Conservation (phyloP, 2,329 filamentous ascomycete species). For the Nemania sp. region DNA sequence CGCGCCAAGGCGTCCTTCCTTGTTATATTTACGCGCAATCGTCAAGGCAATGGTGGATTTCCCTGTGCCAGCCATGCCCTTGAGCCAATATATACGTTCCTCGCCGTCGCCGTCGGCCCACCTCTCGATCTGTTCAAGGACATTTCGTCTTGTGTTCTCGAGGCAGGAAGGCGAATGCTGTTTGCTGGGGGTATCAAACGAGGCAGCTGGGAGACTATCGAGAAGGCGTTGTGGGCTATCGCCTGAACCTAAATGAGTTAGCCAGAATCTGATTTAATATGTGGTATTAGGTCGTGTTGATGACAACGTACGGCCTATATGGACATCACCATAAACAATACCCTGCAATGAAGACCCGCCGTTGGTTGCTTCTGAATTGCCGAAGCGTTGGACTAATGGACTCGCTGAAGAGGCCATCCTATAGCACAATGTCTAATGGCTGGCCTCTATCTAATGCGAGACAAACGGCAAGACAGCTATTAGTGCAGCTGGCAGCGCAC, state of each 20-base stretch:
- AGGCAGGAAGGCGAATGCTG: not conserved
- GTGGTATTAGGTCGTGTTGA: not conserved
- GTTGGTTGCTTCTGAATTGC: constrained; percentile 7
- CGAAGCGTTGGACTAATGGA: not conserved
- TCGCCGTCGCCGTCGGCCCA: constrained; percentile 2
- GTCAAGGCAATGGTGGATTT: not conserved
- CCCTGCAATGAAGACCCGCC: constrained; percentile 16
- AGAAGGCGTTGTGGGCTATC: not conserved
- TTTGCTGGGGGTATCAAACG: not conserved
- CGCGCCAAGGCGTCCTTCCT: not conserved
- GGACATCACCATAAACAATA: constrained; percentile 6
- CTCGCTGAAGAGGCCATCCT: not conserved
- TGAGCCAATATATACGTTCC: not conserved
- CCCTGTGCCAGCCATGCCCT: constrained; percentile 4
- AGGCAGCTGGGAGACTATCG: not conserved
- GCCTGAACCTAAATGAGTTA: not conserved
- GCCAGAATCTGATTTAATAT: not conserved
- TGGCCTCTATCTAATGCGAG: too few relatives aligned
- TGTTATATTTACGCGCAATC: not conserved
- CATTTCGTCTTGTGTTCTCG: not conserved
- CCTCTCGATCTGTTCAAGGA: not conserved
- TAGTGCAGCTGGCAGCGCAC: too few relatives aligned
- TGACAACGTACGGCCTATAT: constrained; percentile 13
- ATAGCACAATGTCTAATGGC: too few relatives aligned
- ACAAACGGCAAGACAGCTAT: too few relatives aligned